Conservation (phyloP, 116 monocot genomes). For the Papilionanthe hybrid region DNA sequence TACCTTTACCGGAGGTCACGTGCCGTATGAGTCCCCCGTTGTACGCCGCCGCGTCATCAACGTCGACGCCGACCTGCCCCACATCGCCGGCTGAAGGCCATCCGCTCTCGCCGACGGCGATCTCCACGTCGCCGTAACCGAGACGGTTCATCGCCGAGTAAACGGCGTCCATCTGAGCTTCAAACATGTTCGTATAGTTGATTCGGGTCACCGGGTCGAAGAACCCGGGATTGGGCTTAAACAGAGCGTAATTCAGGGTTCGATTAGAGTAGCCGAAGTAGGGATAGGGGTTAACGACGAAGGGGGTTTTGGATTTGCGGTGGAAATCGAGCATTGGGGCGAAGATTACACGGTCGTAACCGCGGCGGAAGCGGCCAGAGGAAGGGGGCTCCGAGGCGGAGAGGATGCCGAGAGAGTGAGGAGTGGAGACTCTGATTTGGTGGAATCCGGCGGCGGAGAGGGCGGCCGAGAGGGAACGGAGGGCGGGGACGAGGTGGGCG, state of each 20-base stretch:
- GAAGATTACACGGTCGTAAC: constrained; percentile 25
- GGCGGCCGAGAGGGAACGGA: constrained; percentile 49
- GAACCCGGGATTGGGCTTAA: constrained; percentile 30
- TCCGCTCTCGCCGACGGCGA: constrained; percentile 41
- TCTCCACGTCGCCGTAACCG: constrained; percentile 34
- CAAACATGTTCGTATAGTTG: constrained; percentile 62
- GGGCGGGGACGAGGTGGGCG: constrained; percentile 40
- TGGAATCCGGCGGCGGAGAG: constrained; percentile 21
- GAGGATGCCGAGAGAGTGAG: constrained; percentile 47
- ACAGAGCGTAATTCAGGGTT: constrained; percentile 42
- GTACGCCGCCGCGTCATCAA: constrained; percentile 28
- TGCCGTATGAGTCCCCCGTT: constrained; percentile 26
- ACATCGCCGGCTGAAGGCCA: constrained; percentile 49
- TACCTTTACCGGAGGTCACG: constrained; percentile 26
- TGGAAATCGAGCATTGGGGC: constrained; percentile 47
- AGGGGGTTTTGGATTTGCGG: constrained; percentile 26
- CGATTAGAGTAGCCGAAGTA: constrained; percentile 40
- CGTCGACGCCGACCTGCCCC: constrained; percentile 24
- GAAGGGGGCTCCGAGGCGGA: constrained; percentile 55
- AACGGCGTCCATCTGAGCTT: constrained; percentile 66
- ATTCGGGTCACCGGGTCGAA: constrained; percentile 31
- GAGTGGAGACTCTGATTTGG: constrained; percentile 41
- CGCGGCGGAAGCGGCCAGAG: constrained; percentile 24
- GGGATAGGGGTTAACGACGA: constrained; percentile 61
- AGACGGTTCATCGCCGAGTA: constrained; percentile 41